Evolutionary conservation across 148 eudicot species (phyloP), one percentile per base, ranked within the genome.

Genomic region (Vaccinium macrocarpon): DNA sequence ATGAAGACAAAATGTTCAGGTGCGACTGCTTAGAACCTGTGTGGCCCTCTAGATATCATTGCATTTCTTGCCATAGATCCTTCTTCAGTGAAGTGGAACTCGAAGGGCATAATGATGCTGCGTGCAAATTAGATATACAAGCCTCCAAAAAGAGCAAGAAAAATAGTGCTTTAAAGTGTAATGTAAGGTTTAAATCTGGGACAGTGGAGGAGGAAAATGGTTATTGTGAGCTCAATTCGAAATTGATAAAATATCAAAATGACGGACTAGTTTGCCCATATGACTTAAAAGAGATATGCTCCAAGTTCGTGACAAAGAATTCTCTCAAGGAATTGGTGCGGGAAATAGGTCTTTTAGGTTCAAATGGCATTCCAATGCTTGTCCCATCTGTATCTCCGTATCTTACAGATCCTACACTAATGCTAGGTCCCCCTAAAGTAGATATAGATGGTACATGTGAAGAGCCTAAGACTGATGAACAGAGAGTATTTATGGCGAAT

Each of bases 11-110:
- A 78, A 62, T 90, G 82, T 87, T 83, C 78, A 86, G 97, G 86
- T 94, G 97, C 82, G 86, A 81, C 76, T 94, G 97, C 84, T 89
- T 94, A 80, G 94, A 94, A 86, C 94, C 90, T 8, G 79, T 92
- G 73, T 90, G 93, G 92, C 87, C 84, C 61, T 86, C 90, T 61
- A 89, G 90, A 84, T 78, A 85, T 68, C 97, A 94, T 86, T 94
- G 95, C 81, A 35, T 86, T 75, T 83, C 86, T 70, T 94, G 94
- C 87, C 97, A 94, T 82, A 87, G 78, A 85, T 86, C 92, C 61
- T 91, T 88, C 85, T 53, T 82, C n/a, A 87, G 87, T 32, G 84
- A 81, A 38, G 81, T 80, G 78, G 93, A 92, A 64, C 88, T 91
- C 23, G 85, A 88, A 21, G 78, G 75, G 68, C 97, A 94, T 82